A percentile compares a stretch with the other conserved stretches of the same genome.
Evolutionary conservation across 75 land plant genomes (phyloP).

Genomic region (Pseudotsuga menziesii): DNA sequence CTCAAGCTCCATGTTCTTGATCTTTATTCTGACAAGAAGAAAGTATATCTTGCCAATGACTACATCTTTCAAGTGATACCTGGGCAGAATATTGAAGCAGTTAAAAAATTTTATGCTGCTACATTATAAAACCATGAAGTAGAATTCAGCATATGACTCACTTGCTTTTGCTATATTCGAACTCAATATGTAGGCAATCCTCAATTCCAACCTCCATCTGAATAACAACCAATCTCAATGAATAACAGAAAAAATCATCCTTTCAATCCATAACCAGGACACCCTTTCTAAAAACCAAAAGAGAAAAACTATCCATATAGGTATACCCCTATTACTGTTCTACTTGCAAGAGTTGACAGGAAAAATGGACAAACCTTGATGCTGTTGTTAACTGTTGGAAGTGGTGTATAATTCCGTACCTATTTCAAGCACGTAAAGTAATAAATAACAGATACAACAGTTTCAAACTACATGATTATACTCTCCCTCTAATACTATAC

Average conservation of each 20-base stretch:
- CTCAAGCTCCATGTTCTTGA: constrained; percentile 99
- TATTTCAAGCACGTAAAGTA: constrained; percentile 17
- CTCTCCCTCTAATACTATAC: neutral
- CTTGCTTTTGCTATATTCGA: constrained; percentile 99
- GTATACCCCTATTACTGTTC: neutral
- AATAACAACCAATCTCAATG: constrained; percentile 9
- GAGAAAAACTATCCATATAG: neutral
- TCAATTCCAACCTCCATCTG: constrained; percentile 99
- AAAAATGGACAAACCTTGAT: constrained; percentile 69
- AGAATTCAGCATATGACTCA: constrained; percentile 25
- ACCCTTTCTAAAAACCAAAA: neutral
- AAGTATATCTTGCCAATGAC: constrained; percentile 98
- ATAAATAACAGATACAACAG: neutral
- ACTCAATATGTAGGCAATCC: constrained; percentile 98
- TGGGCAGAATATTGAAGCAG: constrained; percentile 17
- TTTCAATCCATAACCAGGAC: neutral
- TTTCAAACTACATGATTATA: neutral
- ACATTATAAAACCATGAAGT: neutral
- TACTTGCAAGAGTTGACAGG: neutral
- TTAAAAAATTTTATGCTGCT: constrained; percentile 1
- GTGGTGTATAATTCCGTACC: constrained; percentile 88
- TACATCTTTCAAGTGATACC: constrained; percentile 97
- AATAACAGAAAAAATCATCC: neutral
- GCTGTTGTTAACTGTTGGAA: constrained; percentile 85
- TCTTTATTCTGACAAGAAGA: constrained; percentile 93